These are phyloP conservation scores for Candida caryicola DNA, from an alignment of 805 yeast species.

Conservation along the genomic window DNA sequence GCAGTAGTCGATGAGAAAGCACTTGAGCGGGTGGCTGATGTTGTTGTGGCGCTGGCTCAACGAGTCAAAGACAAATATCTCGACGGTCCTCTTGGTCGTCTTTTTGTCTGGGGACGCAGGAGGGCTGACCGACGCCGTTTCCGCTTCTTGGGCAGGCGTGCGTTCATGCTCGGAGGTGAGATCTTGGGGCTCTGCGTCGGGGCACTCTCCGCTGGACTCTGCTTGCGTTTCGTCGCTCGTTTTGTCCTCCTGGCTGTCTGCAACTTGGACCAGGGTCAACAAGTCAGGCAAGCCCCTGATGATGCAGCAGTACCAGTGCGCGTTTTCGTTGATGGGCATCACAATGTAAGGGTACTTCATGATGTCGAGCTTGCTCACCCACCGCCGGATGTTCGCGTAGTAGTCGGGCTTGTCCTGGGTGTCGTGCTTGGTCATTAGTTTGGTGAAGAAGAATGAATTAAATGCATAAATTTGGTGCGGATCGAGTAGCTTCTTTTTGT, in stretches of 20 bases:
- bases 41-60: slow-evolving; percentile 56
- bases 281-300: slow-evolving; percentile 52
- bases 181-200: neutral
- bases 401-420: slow-evolving; percentile 29
- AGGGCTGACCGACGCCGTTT: neutral
- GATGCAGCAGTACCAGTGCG: slow-evolving; percentile 88
- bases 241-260: neutral
- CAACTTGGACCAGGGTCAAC: slow-evolving; percentile 11
- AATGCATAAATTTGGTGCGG: slow-evolving; percentile 52
- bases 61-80: slow-evolving; percentile 73
- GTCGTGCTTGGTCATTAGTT: slow-evolving; percentile 40
- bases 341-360: slow-evolving; percentile 58
- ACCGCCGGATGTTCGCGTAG: slow-evolving; percentile 65
- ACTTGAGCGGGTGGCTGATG: slow-evolving; percentile 51
- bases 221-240: neutral
- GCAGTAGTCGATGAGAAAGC: slow-evolving; percentile 67
- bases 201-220: neutral
- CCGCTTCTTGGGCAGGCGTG: neutral
- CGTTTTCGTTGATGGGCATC: slow-evolving; percentile 75
- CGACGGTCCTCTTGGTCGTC: slow-evolving; percentile 17
- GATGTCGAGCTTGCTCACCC: slow-evolving; percentile 71
- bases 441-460: slow-evolving; percentile 81
- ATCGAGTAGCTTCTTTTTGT: slow-evolving; percentile 18
- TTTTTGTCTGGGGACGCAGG: too few species aligned
- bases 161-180: neutral